Evolutionary conservation across 768 basidiomycete genomes (phyloP).

Genomic region (Lactarius deliciosus): DNA sequence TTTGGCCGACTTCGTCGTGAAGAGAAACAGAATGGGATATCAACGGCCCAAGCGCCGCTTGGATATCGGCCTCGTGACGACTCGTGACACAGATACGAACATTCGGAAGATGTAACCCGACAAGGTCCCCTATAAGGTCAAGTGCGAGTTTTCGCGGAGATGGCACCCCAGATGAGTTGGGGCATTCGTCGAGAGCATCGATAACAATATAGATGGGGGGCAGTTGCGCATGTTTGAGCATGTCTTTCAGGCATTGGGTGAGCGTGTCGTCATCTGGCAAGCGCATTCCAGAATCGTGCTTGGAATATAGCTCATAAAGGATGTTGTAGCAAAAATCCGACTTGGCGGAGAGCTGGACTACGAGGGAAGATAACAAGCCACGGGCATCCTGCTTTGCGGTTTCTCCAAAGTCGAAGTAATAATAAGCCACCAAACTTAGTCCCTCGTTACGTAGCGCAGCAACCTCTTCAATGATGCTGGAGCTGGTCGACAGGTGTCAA

Average conservation of each 20-base stretch:
- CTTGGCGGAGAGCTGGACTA: neutral
- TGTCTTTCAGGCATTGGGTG: too few species aligned
- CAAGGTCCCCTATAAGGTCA: neutral
- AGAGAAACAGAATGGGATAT: neutral
- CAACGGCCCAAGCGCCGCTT: neutral
- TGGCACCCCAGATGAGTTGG: too few species aligned
- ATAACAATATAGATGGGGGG: too few species aligned
- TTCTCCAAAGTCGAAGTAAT: neutral
- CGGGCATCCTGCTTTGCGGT: neutral
- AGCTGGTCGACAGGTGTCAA: neutral
- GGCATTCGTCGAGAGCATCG: too few species aligned
- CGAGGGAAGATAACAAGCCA: neutral
- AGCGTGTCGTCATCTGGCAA: neutral
- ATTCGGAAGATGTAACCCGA: conserved; percentile 2
- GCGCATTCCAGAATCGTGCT: neutral
- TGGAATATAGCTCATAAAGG: neutral
- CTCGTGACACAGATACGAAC: conserved; percentile 7
- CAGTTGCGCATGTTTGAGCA: too few species aligned
- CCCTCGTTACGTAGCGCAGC: neutral
- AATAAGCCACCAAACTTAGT: neutral
- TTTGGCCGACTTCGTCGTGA: conserved; percentile 6
- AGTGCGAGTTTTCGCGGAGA: neutral
- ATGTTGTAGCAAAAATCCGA: neutral
- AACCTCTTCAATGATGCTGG: neutral
- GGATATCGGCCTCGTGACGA: conserved; percentile 12